Base-by-base conservation (phyloP, 495 filamentous ascomycete species). In the Poronia punctata region DNA sequence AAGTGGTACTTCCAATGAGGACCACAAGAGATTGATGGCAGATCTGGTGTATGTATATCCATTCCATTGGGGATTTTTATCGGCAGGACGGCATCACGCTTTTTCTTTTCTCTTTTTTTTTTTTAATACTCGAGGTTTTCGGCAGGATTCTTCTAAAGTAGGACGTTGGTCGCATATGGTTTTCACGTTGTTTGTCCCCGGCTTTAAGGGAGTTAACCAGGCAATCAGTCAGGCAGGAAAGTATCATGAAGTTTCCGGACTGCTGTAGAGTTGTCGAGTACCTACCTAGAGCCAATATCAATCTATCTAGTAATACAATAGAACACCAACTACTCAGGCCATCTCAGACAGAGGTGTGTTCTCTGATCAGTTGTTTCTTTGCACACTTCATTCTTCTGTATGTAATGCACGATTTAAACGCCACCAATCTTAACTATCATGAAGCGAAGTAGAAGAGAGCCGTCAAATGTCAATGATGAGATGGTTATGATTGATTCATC, bases 41-140 rank as follows among this genome's bases (percentile, higher is more conserved):
- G 40, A 52, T 55, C 48, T 47, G 44, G 49, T 61, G 60, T 59
- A 46, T 61, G 60, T 59, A 54, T 57, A 54, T 57, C 56, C 54
- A 54, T 57, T 56, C 52, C 45, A 60, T 55, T 49, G 38, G 57
- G 55, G 56, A 50, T 61, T 57, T 24, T 27, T 53, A 35, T 38
- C 42, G 55, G 49, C 31, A 55, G 52, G 55, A 59, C 17, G 55
- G 55, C 52, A 59, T 53, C 29, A 55, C 55, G 46, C 48, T 50
- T 54, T 41, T 54, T 48, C 56, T 46, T 46, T 56, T 52, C 40
- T 61, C 46, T 56, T 45, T 41, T 14, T 51, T 49, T 54, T 49
- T 62, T 52, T 62, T 50, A 45, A 52, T 56, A 47, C 48, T 39
- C 53, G 40, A 43, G 24, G 45, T 55, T 52, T 57, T 46, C 36